These are phyloP conservation scores for Aspergillus sp. DNA, from an alignment of 2,329 filamentous ascomycete species.

Conservation along the genomic window DNA sequence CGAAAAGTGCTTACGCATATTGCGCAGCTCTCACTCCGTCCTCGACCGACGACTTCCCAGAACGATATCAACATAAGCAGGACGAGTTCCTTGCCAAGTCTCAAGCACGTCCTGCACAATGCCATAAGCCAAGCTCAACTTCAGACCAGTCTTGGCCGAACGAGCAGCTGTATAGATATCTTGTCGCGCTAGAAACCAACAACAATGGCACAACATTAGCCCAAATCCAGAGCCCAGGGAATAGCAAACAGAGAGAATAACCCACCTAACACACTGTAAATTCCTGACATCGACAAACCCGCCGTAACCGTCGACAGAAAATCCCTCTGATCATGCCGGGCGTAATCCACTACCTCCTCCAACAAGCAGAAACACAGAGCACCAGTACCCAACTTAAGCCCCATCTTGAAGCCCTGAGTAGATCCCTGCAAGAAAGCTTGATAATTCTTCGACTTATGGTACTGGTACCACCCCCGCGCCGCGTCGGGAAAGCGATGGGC, in stretches of 20 bases:
- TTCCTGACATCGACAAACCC: conserved; percentile 78
- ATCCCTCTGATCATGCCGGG: conserved; percentile 62
- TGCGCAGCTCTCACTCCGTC: conserved; percentile 22
- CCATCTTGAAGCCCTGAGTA: conserved; percentile 76
- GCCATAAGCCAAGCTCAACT: conserved; percentile 78
- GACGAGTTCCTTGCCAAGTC: conserved; percentile 67
- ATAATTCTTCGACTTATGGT: conserved; percentile 98
- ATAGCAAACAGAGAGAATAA: conserved; percentile 19
- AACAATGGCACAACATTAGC: neutral
- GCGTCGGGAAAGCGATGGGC: conserved; percentile 86
- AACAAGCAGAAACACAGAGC: conserved; percentile 74
- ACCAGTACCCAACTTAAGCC: conserved; percentile 69
- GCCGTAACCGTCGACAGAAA: conserved; percentile 79
- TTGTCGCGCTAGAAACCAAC: conserved; percentile 65
- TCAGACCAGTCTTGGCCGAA: conserved; percentile 76
- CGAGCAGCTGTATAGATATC: conserved; percentile 73
- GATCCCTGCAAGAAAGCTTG: conserved; percentile 73
- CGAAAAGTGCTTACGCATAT: neutral
- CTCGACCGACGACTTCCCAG: conserved; percentile 47
- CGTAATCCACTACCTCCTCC: conserved; percentile 81
- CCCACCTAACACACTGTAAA: conserved; percentile 84
- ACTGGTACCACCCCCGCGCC: conserved; percentile 92
- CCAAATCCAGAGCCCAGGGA: neutral
- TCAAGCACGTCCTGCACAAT: conserved; percentile 75
- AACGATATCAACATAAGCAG: conserved; percentile 73